Base-by-base conservation (phyloP, 2,329 filamentous ascomycete genomes). In the Epichloe gansuensis region DNA sequence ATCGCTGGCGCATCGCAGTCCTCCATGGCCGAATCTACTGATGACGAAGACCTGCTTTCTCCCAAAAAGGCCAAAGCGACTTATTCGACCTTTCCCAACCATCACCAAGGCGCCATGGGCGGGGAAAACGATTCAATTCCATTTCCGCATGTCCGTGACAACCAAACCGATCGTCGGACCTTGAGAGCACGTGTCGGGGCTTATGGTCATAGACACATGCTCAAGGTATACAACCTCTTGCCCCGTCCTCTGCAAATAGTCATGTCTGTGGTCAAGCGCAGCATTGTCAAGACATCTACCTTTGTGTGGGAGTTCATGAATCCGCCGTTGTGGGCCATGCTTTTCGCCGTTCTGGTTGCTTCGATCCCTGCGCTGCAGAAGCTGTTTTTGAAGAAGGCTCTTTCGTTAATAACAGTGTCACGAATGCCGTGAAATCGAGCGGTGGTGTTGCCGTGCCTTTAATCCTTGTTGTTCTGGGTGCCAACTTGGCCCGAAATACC, bases 281-380 rank as follows among this genome's bases (percentile, higher is more conserved):
- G 71, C 17, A 70, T 66, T 45, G 66, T 60, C 60, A 67, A 78
- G 66, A 56, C 88, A 60, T 69, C 80, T 59, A 70, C 70, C 48
- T 90, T 90, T 50, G 66, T 91, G 12, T 93, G 87, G 86, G 86
- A 87, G 47, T 95, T 96, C 67, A 97, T 98, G 91, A 97, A 97
- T 69, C 91, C 93, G 43, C 93, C 93, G 1, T 82, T 98, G 28
- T 97, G 91, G 90, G 91, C 93, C 34, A 97, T 98, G 93, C 73
- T 97, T 37, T 74, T 83, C 41, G 88, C 93, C n/a, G 84, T 97
- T 46, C 71, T 95, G 49, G 87, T 98, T 5, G 93, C 93, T 3
- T 95, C 90, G 0, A 80, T 96, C 5, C 93, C 93, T 0, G 64
- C 74, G 1, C 77, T 98, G 7, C 91, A 98, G 67, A 74, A 77